Evolutionary conservation across 805 yeast species (phyloP), one percentile per base, ranked within the genome.

Genomic region (Isabelozyma gotoi): DNA sequence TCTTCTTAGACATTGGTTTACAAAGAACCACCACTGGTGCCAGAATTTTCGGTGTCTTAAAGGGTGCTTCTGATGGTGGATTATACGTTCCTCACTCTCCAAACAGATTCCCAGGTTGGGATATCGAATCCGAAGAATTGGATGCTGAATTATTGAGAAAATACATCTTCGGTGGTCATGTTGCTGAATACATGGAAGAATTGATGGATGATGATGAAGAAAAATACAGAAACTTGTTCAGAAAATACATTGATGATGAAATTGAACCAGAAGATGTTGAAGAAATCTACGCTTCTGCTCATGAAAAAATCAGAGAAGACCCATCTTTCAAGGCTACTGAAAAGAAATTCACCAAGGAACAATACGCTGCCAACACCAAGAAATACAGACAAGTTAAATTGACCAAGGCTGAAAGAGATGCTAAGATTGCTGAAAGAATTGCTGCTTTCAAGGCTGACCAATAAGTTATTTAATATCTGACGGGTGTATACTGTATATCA

Each of bases 31-130:
- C 99, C 80, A 91, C 98, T 68, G 99, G 99, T 89, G 97, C 98
- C 72, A 88, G 96, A 79, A 83, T 94, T 74, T 94, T 94, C 68
- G 99, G 98, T 88, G 97, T 94, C 71, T 81, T 94, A 70, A 94
- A 94, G 86, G 99, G 99, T 87, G 99, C 99, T 69, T 92, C 98
- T 56, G 99, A 94, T 74, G 99, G 99, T 88, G 99, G 99, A 67
- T 82, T 94, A 68, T 89, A 87, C 91, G 81, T 94, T 71, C 99
- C 99, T 62, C 99, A 94, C 91, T 89, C 96, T 64, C 88, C 96
- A 71, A 91, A 91, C 84, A 91, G 99, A 86, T 94, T 91, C 96
- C 99, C 99, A 78, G 99, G 99, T 81, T 94, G 92, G 96, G 99
- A 94, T 77, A 88, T 92, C 67, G 99, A 94, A 82, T 69, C 85